Evolutionary conservation across 139 green algal species (phyloP).

Genomic region (Mesotaenium endlicherianum): DNA sequence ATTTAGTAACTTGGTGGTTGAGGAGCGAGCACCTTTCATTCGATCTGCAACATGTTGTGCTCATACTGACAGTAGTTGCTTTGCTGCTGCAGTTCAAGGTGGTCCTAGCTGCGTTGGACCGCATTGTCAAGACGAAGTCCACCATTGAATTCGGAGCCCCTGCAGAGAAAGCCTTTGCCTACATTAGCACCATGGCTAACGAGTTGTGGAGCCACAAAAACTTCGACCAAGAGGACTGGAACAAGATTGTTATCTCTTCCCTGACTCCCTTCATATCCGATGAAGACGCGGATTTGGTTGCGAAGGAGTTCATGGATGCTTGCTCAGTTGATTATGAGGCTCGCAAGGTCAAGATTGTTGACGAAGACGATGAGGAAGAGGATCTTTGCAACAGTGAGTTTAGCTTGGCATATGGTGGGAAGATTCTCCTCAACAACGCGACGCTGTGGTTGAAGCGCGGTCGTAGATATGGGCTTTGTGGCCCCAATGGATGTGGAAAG

Average conservation of each 20-base stretch:
- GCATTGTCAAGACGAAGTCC: neutral
- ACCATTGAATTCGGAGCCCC: neutral
- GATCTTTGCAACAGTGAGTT: conserved; percentile 58
- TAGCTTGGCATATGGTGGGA: conserved; percentile 57
- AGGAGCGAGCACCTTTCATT: too few species aligned
- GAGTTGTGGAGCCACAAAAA: conserved; percentile 30
- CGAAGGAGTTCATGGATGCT: conserved; percentile 15
- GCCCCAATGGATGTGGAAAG: conserved; percentile 58
- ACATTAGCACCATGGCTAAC: conserved; percentile 28
- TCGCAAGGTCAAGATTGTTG: conserved; percentile 32
- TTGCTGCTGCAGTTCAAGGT: neutral
- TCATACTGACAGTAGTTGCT: too few species aligned
- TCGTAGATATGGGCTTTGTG: conserved; percentile 56
- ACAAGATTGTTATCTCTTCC: conserved; percentile 22
- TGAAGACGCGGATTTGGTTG: conserved; percentile 9
- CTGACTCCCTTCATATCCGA: conserved; percentile 12
- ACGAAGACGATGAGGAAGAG: conserved; percentile 51
- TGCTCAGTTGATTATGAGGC: conserved; percentile 36
- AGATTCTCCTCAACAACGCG: conserved; percentile 63
- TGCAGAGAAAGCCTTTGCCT: conserved; percentile 6
- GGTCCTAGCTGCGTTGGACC: conserved; percentile 5
- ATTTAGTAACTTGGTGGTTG: too few species aligned
- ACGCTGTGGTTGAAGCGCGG: conserved; percentile 55
- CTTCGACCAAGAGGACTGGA: conserved; percentile 40
- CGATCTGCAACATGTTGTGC: too few species aligned